Evolutionary conservation across 2,329 filamentous ascomycete genomes (phyloP).

Genomic region (Nemania sp.): DNA sequence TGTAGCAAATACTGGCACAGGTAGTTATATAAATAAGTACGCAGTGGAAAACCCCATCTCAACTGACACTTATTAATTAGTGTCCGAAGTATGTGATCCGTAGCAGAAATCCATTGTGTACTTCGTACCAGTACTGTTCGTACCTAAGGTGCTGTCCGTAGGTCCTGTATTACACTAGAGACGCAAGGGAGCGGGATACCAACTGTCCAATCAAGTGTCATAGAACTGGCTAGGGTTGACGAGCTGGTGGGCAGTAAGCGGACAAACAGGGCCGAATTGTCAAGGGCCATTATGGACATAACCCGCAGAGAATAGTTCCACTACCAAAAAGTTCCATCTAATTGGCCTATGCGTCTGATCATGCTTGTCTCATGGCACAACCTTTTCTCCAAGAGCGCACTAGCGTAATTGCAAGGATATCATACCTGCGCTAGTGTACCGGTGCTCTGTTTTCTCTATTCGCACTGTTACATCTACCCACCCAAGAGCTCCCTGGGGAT

Average conservation of each 20-base stretch:
- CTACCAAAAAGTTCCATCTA: conserved; percentile 5
- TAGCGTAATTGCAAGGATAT: neutral
- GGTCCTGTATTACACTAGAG: neutral
- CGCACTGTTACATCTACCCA: conserved; percentile 24
- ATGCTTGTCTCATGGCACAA: conserved; percentile 12
- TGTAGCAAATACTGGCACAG: too few species aligned
- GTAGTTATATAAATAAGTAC: too few species aligned
- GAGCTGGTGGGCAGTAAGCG: too few species aligned
- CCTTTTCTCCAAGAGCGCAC: conserved; percentile 2
- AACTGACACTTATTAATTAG: too few species aligned
- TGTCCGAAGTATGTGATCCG: too few species aligned
- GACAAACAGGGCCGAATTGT: conserved; percentile 24
- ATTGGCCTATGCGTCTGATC: conserved; percentile 22
- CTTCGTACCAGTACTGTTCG: too few species aligned
- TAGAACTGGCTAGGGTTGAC: neutral
- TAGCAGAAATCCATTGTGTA: too few species aligned
- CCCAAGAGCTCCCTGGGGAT: neutral
- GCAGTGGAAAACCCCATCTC: too few species aligned
- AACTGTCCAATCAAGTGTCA: conserved; percentile 7
- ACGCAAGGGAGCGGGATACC: conserved; percentile 14
- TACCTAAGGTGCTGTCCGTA: too few species aligned
- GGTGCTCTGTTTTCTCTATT: conserved; percentile 12
- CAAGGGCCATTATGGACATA: conserved; percentile 13
- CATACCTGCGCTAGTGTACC: neutral
- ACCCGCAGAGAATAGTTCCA: conserved; percentile 5